A percentile compares a stretch with the other conserved stretches of the same genome.
phyloP scores from a whole-genome alignment of 208 protist species.

The Leishmania tarentolae region DNA sequence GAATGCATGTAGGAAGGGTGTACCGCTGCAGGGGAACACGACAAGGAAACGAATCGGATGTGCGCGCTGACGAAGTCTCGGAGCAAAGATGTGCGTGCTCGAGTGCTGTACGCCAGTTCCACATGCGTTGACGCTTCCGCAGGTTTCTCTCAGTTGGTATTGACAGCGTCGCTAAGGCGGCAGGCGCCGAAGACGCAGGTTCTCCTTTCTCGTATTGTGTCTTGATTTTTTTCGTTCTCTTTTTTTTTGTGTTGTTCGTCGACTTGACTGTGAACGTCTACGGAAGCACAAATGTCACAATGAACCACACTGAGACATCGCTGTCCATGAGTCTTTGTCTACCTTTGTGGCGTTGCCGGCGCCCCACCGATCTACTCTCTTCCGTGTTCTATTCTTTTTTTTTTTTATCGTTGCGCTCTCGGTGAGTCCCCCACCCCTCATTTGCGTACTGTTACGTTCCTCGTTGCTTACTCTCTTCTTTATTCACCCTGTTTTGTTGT shows the following conservation, averaged over 20 bases:
- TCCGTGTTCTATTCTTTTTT: not conserved
- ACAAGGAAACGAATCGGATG: not conserved
- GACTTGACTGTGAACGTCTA: too few relatives aligned
- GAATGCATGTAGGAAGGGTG: not conserved
- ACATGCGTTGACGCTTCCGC: not conserved
- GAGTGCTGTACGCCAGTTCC: not conserved
- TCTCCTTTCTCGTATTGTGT: not conserved
- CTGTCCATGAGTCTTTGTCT: not conserved
- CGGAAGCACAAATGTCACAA: not conserved
- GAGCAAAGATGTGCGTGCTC: not conserved
- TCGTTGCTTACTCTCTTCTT: not conserved
- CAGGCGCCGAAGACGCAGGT: not conserved
- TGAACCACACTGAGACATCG: not conserved
- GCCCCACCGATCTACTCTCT: not conserved
- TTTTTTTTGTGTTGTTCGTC: not conserved
- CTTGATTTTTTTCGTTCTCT: not conserved
- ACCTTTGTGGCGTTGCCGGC: not conserved
- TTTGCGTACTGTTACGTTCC: not conserved
- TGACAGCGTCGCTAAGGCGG: not conserved
- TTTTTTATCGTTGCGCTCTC: not conserved
- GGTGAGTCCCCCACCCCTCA: too few relatives aligned
- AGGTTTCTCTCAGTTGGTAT: slow-evolving; percentile 1
- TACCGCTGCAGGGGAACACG: not conserved
- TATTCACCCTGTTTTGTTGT: not conserved
- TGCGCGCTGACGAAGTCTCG: not conserved